Base-by-base conservation (phyloP, 2,329 filamentous ascomycete genomes). In the Curvularia spicifera region DNA sequence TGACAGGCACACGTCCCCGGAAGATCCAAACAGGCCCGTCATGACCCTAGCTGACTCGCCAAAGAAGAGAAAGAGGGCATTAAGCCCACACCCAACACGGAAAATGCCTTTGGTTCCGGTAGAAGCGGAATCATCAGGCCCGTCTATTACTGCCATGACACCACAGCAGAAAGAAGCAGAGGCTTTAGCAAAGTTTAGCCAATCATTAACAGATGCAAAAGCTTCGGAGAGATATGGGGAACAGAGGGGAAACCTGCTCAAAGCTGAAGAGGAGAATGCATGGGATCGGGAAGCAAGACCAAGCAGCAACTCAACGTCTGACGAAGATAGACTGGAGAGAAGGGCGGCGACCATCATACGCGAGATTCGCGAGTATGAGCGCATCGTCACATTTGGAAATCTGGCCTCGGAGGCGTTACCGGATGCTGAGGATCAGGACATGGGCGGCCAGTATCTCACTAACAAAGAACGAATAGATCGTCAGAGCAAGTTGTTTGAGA, bases 401-500 rank as follows among this genome's bases (percentile, higher is more conserved):
- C 53, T 72, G 6, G 71, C 79, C 0, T 74, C 76, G 2, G 80
- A 82, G 65, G 71, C 71, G 0, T 67, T 82, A 4, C 80, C 80
- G 15, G 69, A 60, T 3, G 57, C 68, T 0, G 53, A 75, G 0
- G 78, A 78, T 4, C 69, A 69, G n/a, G 80, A 82, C 51, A 80
- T 82, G 78, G 80, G 80, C 9, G 80, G 80, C 7, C 78, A 79
- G 35, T 82, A 80, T 56, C 70, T 82, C 3, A 77, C 77, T 20
- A 81, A 81, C 66, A 78, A 77, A 58, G 61, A 70, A 3, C 72
- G 77, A 1, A 81, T 82, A 47, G 74, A 79, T 44, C 74, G 82
- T 37, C 51, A 80, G 46, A 90, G 89, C 8, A 74, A 78, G 43
- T 69, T 92, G 13, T 85, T 87, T 65, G 65, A 79, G 28, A 81